phyloP scores from a whole-genome alignment of 1,139 yeast genomes.

The Nakaseomyces nivariensis region DNA sequence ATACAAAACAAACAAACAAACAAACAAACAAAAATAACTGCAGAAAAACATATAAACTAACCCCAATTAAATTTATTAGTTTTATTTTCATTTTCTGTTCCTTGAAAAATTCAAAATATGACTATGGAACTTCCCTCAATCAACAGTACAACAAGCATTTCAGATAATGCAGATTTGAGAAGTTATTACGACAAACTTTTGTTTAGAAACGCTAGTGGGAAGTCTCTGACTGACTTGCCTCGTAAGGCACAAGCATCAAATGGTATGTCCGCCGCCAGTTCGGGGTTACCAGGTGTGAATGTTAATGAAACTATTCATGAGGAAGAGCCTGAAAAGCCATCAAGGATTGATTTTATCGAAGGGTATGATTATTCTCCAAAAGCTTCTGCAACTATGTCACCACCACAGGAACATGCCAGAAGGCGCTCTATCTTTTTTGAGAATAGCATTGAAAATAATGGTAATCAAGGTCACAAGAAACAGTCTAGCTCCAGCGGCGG shows the following conservation, averaged over 20 bases:
- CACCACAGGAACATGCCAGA: background rate
- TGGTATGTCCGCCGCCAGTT: background rate
- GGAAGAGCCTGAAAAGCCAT: background rate
- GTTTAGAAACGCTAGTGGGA: conserved; percentile 26
- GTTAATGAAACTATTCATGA: background rate
- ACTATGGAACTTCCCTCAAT: conserved; percentile 24
- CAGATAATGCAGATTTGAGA: conserved; percentile 27
- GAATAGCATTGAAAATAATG: background rate
- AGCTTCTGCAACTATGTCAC: background rate
- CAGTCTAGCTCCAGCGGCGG: background rate
- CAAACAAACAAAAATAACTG: background rate
- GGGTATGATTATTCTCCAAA: conserved; percentile 1
- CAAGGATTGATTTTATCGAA: conserved; percentile 5
- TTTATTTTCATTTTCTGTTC: background rate
- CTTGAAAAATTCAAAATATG: background rate
- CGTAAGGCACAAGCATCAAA: conserved; percentile 8
- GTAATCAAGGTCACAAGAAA: background rate
- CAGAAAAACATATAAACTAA: background rate
- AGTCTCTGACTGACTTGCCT: conserved; percentile 27
- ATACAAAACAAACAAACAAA: background rate
- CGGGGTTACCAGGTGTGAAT: background rate
- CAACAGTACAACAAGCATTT: conserved; percentile 27
- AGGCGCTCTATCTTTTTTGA: background rate
- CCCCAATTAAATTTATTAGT: no score
- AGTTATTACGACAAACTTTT: conserved; percentile 28